Evolutionary conservation across 2,329 filamentous ascomycete species (phyloP), one percentile per base, ranked within the genome.

Genomic region (Fonsecaea multimorphosa): DNA sequence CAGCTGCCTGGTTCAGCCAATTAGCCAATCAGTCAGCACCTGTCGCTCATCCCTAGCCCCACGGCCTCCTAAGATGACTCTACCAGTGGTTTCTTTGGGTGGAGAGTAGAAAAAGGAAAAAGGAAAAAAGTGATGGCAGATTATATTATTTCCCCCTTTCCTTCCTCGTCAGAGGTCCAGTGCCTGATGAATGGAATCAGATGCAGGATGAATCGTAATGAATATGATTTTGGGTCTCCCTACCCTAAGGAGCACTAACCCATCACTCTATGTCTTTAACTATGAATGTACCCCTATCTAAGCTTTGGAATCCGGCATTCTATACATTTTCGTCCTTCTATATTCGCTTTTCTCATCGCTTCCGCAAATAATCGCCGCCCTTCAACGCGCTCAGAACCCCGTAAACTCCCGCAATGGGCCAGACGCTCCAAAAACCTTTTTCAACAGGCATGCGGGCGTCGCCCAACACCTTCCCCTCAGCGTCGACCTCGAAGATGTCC

Each of bases 291-390:
- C n/a, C n/a, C n/a, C n/a, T n/a, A n/a, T n/a, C n/a, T n/a, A n/a
- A n/a, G n/a, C n/a, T n/a, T n/a, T n/a, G n/a, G n/a, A n/a, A n/a
- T n/a, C 11, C 32, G 32, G 32, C 32, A 12, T 34, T 34, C 32
- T 12, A 34, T 7, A 12, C 32, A 34, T 31, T 3, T 31, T 8
- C 8, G 11, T 34, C 32, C 11, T 2, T 34, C 5, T 34, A 34
- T 34, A 34, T 2, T 34, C 11, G 5, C 32, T 34, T 31, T 8
- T 34, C 32, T 34, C 32, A 34, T 12, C 36, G 36, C 56, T 72
- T 72, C 22, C 70, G 61, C 57, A 72, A 46, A 60, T 72, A 72
- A 53, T 72, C 70, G 11, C 70, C 70, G 3, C 70, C 70, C 46
- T 68, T 70, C n/a, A 71, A 22, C 11, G 57, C 63, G 14, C 64